phyloP scores from a whole-genome alignment of 768 basidiomycete genomes.

The Boletus patriciae region DNA sequence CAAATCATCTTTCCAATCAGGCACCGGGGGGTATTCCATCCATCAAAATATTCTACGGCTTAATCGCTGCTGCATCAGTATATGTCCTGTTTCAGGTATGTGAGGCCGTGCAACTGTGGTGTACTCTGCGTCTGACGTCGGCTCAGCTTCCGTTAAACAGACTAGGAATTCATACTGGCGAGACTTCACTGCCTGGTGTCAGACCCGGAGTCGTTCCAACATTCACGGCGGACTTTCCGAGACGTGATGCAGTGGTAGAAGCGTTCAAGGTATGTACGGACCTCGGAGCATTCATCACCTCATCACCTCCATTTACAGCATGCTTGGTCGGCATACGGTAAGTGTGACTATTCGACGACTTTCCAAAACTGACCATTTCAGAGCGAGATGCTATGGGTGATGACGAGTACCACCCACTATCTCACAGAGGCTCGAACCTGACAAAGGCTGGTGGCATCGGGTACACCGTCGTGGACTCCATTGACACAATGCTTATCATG shows the following conservation, averaged over 20 bases:
- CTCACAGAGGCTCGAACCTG: slow-evolving; percentile 72
- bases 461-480: slow-evolving; percentile 83
- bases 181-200: slow-evolving; percentile 19
- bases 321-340: slow-evolving; percentile 86
- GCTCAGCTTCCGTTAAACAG: slow-evolving; percentile 19
- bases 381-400: slow-evolving; percentile 88
- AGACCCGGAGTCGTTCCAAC: slow-evolving; percentile 15
- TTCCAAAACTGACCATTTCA: slow-evolving; percentile 33
- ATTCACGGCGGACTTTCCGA: slow-evolving; percentile 56
- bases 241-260: slow-evolving; percentile 67
- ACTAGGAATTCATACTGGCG: slow-evolving; percentile 6
- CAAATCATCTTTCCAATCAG: slow-evolving; percentile 6
- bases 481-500: slow-evolving; percentile 88
- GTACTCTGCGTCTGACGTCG: background rate
- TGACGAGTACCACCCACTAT: slow-evolving; percentile 91
- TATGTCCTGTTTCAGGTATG: slow-evolving; percentile 27
- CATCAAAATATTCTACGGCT: slow-evolving; percentile 11
- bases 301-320: slow-evolving; percentile 48
- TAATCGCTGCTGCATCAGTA: slow-evolving; percentile 3
- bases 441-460: slow-evolving; percentile 79
- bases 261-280: slow-evolving; percentile 69
- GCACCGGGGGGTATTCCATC: background rate
- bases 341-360: slow-evolving; percentile 16
- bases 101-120: background rate
- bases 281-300: background rate